A percentile compares a stretch with the other conserved stretches of the same genome.
Conservation (phyloP, 2,329 filamentous ascomycete genomes). For the Colletotrichum incanum region DNA sequence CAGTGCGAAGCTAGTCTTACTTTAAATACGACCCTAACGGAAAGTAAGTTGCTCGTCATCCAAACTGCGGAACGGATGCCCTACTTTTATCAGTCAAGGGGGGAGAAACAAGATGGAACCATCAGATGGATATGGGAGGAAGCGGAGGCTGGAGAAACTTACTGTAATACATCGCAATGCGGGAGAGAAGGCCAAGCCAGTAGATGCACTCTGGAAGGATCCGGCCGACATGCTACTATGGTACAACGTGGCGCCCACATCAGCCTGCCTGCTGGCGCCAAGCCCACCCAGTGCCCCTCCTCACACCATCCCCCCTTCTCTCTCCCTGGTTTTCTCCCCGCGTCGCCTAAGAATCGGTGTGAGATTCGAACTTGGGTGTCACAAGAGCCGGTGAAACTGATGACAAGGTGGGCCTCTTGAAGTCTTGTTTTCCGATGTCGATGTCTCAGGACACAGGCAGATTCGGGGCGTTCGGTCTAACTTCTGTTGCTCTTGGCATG, state of each 20-base stretch:
- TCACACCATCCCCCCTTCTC: not conserved
- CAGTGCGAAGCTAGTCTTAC: not conserved
- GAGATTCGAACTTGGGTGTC: constrained; percentile 15
- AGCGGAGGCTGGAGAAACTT: not conserved
- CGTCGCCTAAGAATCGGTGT: constrained; percentile 10
- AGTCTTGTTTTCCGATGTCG: not conserved
- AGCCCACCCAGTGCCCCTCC: constrained; percentile 4
- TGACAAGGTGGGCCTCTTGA: not conserved
- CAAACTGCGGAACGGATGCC: not conserved
- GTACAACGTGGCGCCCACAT: not conserved
- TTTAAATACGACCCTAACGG: not conserved
- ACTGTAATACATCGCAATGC: not conserved
- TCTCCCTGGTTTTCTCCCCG: not conserved
- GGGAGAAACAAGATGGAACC: not conserved
- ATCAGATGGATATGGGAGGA: not conserved
- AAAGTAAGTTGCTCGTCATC: not conserved
- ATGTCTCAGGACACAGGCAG: not conserved
- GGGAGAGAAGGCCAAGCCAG: not conserved
- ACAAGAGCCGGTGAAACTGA: constrained; percentile 16
- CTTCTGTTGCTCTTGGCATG: not conserved
- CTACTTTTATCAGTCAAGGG: not conserved
- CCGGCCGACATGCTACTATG: constrained; percentile 10
- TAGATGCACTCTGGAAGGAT: constrained; percentile 21
- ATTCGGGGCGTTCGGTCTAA: not conserved
- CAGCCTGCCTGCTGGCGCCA: not conserved